Base-by-base conservation (phyloP, 2,329 filamentous ascomycete genomes). In the Escovopsis sp. region DNA sequence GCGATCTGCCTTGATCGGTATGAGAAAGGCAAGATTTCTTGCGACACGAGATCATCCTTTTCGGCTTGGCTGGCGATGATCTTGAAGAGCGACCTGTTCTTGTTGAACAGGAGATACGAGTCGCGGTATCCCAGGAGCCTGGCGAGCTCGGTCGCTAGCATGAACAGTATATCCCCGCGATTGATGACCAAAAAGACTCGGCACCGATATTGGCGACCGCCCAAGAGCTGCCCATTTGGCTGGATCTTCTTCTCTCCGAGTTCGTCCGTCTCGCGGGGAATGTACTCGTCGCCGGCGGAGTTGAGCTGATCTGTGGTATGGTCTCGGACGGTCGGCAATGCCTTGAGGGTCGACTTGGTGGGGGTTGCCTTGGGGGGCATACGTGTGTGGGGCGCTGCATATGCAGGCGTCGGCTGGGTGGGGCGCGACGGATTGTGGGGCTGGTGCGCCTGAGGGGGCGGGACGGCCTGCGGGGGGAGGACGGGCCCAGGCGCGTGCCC, bases 1-100 rank as follows among this genome's bases (percentile, higher is more conserved):
- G 90, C 90, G 47, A 98, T 98, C 59, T 98, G 90, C 34, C 90
- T 76, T n/a, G 90, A 98, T 31, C 90, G 76, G 56, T 98, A 98
- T 4, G 88, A 94, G 57, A 96, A 98, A 0, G 90, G 90, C 15
- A 98, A 65, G 39, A 96, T 92, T 50, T 96, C 90, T 61, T 96
- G 87, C 43, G 78, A 70, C 33, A 98, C 94, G 13, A 98, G 67
- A 50, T 96, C 86, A 55, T 98, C 90, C 66, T 98, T 98, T 55
- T 98, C 90, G 19, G 79, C 67, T 55, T 96, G 88, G 42, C 81
- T 92, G 38, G 88, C 88, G 49, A 98, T 98, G 52, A 98, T 98
- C 61, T 98, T 98, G 68, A 74, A 93, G 8, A 98, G 66, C 2
- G 90, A 96, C 45, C 88, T 72, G 57, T 98, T 96, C 63, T 96